Percentiles rank a stretch among this genome's conserved stretches.
These are phyloP conservation scores for Oenanthe sinensis DNA, from an alignment of 129 eudicot species.

Conservation along the genomic window DNA sequence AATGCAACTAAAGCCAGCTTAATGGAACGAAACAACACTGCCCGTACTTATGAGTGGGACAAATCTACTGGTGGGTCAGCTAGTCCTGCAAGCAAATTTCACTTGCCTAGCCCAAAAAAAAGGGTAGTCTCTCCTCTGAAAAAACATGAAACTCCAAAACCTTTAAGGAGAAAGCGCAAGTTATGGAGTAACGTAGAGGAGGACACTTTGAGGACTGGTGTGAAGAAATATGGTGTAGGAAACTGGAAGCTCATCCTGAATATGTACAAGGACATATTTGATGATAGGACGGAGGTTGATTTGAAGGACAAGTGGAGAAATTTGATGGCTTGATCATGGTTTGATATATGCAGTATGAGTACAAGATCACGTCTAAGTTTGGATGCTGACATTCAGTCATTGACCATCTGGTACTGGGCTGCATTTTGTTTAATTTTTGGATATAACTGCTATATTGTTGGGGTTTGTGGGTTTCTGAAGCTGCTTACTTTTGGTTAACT, in stretches of 20 bases:
- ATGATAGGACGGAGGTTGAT: conserved; percentile 65
- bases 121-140: conserved; percentile 45
- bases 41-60: conserved; percentile 57
- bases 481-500: background rate
- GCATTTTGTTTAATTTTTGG: background rate
- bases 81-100: conserved; percentile 18
- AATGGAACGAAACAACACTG: conserved; percentile 55
- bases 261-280: conserved; percentile 40
- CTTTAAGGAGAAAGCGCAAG: conserved; percentile 33
- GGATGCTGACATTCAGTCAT: background rate
- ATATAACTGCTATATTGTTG: background rate
- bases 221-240: conserved; percentile 64
- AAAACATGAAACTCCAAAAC: conserved; percentile 23
- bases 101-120: conserved; percentile 45
- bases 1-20: conserved; percentile 31
- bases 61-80: conserved; percentile 48
- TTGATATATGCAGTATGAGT: background rate
- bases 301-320: conserved; percentile 15
- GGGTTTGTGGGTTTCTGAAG: background rate
- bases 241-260: conserved; percentile 62
- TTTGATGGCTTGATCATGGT: background rate
- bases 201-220: conserved; percentile 62
- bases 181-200: conserved; percentile 56
- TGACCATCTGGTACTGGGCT: background rate
- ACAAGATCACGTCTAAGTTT: background rate